Evolutionary conservation across 2,329 filamentous ascomycete genomes (phyloP).

Genomic region (Fusarium sp.): DNA sequence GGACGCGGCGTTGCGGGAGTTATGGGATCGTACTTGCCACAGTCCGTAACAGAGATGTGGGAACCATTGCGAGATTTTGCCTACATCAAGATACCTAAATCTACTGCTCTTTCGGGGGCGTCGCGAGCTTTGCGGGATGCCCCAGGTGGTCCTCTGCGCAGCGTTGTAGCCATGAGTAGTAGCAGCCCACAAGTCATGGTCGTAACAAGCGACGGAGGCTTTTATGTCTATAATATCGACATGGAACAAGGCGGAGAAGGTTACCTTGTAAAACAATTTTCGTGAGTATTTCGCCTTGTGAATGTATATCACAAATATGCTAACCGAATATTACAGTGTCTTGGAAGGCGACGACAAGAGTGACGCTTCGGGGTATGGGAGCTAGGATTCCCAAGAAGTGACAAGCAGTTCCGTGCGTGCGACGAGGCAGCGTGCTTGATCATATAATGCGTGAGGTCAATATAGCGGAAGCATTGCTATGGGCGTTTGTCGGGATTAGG

Average conservation of each 20-base stretch:
- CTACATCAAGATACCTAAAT: conserved; percentile 90
- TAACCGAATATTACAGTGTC: conserved; percentile 52
- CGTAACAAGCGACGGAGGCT: conserved; percentile 93
- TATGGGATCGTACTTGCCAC: conserved; percentile 90
- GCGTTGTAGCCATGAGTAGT: conserved; percentile 97
- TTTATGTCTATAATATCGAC: conserved; percentile 95
- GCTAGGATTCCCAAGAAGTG: conserved; percentile 21
- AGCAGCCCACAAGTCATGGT: conserved; percentile 98
- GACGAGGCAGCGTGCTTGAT: neutral
- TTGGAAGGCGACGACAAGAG: conserved; percentile 67
- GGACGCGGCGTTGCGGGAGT: conserved; percentile 88
- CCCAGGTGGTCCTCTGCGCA: conserved; percentile 70
- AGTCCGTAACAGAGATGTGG: conserved; percentile 97
- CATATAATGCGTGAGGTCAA: neutral
- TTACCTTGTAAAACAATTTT: conserved; percentile 89
- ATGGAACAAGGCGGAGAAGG: conserved; percentile 95
- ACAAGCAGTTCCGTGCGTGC: neutral
- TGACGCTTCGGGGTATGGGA: conserved; percentile 60
- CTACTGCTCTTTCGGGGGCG: conserved; percentile 40
- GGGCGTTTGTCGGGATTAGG: conserved; percentile 26
- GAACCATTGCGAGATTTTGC: conserved; percentile 95
- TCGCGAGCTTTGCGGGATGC: conserved; percentile 48
- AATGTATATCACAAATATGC: neutral
- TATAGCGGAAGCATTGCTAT: conserved; percentile 24
- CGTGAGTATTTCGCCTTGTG: conserved; percentile 67